Evolutionary conservation across 805 yeast species (phyloP).

Genomic region (Candida quercuum): DNA sequence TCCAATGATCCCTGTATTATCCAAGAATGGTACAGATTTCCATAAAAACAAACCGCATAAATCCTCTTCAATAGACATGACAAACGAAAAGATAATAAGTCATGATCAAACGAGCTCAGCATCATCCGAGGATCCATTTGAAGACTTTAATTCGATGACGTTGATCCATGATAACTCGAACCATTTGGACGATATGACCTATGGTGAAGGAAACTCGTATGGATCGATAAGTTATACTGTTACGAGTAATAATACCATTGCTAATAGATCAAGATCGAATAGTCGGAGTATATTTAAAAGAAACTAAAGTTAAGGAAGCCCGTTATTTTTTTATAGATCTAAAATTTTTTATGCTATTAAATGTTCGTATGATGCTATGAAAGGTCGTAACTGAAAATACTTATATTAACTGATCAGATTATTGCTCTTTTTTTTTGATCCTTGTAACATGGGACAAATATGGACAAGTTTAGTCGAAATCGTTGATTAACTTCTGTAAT

Average conservation of each 20-base stretch:
- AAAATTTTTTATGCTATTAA: no score
- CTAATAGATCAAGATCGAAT: slow-evolving; percentile 32
- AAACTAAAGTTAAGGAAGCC: no score
- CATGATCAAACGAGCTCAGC: slow-evolving; percentile 9
- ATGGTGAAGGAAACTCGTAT: slow-evolving; percentile 37
- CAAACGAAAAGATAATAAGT: slow-evolving; percentile 19
- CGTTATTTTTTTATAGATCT: no score
- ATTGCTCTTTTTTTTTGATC: no score
- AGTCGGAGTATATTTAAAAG: slow-evolving; percentile 29
- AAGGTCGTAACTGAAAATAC: no score
- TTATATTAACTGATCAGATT: no score
- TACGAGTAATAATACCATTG: no score
- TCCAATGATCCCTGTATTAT: slow-evolving; percentile 87
- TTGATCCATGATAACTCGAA: slow-evolving; percentile 65
- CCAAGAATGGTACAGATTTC: slow-evolving; percentile 48
- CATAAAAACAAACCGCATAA: slow-evolving; percentile 25
- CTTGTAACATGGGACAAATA: no score
- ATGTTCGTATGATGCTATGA: no score
- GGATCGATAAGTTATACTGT: slow-evolving; percentile 37
- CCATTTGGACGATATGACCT: slow-evolving; percentile 35
- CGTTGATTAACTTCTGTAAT: background rate
- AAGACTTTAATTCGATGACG: slow-evolving; percentile 80
- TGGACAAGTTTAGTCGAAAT: no score
- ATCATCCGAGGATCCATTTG: slow-evolving; percentile 67
- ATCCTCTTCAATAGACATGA: slow-evolving; percentile 23